phyloP scores from a whole-genome alignment of 2,329 filamentous ascomycete species.

The Fusarium falciforme region DNA sequence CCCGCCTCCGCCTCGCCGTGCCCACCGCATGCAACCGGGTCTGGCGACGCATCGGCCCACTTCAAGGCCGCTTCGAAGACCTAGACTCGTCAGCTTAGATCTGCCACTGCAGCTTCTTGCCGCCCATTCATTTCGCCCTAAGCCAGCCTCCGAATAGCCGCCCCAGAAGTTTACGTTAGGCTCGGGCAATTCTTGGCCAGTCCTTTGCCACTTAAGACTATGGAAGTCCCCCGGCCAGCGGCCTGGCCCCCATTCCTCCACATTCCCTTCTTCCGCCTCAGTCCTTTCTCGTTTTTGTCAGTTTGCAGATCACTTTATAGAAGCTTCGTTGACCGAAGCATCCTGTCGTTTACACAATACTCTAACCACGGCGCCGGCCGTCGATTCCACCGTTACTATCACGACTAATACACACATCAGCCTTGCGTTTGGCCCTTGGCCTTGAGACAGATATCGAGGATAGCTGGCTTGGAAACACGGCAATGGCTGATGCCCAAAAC shows the following conservation, averaged over 20 bases:
- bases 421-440: conserved; percentile 28
- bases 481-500: conserved; percentile 58
- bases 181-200: conserved; percentile 27
- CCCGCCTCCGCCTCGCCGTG: conserved; percentile 25
- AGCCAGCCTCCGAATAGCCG: conserved; percentile 40
- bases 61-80: conserved; percentile 14
- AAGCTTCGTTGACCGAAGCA: conserved; percentile 59
- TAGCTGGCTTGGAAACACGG: conserved; percentile 50
- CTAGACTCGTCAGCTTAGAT: conserved; percentile 30
- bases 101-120: conserved; percentile 43
- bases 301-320: conserved; percentile 46
- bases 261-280: conserved; percentile 51
- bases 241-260: conserved; percentile 44
- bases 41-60: conserved; percentile 41
- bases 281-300: conserved; percentile 41
- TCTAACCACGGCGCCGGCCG: conserved; percentile 52
- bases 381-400: conserved; percentile 42
- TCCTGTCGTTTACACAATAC: conserved; percentile 51
- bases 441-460: conserved; percentile 43
- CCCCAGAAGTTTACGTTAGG: conserved; percentile 22
- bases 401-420: conserved; percentile 36
- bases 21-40: conserved; percentile 26
- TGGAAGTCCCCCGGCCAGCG: conserved; percentile 42
- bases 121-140: conserved; percentile 23
- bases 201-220: conserved; percentile 44